Percentiles rank a stretch among this genome's conserved stretches.
Conservation (phyloP, 228 moss, liverwort and hornwort species). For the Sphagnum magellanicum region DNA sequence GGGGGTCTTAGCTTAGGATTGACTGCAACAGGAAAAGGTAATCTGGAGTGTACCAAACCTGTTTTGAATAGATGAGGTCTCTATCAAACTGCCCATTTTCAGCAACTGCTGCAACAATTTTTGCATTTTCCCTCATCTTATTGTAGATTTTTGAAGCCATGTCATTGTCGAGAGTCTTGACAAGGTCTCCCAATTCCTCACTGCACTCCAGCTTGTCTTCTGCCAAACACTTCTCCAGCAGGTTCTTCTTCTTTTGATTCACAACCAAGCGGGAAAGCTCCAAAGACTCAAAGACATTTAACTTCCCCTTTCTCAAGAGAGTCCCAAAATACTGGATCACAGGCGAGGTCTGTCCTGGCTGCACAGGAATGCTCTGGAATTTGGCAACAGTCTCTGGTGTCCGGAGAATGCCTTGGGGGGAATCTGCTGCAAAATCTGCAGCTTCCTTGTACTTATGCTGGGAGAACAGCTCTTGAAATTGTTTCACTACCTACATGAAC, state of each 20-base stretch:
- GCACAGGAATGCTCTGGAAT: slow-evolving; percentile 83
- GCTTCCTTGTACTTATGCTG: slow-evolving; percentile 84
- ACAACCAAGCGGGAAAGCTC: slow-evolving; percentile 38
- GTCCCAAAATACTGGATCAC: slow-evolving; percentile 80
- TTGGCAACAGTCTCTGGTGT: slow-evolving; percentile 82
- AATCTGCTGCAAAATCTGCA: slow-evolving; percentile 85
- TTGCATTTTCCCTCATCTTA: slow-evolving; percentile 29
- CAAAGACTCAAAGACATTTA: slow-evolving; percentile 49
- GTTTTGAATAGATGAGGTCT: slow-evolving; percentile 84
- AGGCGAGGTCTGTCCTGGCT: slow-evolving; percentile 84
- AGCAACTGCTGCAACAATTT: slow-evolving; percentile 60
- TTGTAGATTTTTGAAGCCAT: slow-evolving; percentile 35
- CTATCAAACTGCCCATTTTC: slow-evolving; percentile 86
- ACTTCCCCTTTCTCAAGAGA: slow-evolving; percentile 70
- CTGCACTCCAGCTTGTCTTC: slow-evolving; percentile 46
- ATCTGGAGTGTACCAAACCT: slow-evolving; percentile 83
- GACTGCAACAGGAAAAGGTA: slow-evolving; percentile 82
- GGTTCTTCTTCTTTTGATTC: slow-evolving; percentile 36
- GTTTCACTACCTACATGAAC: slow-evolving; percentile 62
- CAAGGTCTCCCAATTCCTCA: slow-evolving; percentile 52
- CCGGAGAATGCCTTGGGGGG: slow-evolving; percentile 83
- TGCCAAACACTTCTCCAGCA: slow-evolving; percentile 40
- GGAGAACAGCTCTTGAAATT: slow-evolving; percentile 80
- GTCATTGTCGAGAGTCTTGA: slow-evolving; percentile 35
- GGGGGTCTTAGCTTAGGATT: slow-evolving; percentile 68